Conservation (phyloP, 2,329 filamentous ascomycete species). For the Cordyceps militaris region DNA sequence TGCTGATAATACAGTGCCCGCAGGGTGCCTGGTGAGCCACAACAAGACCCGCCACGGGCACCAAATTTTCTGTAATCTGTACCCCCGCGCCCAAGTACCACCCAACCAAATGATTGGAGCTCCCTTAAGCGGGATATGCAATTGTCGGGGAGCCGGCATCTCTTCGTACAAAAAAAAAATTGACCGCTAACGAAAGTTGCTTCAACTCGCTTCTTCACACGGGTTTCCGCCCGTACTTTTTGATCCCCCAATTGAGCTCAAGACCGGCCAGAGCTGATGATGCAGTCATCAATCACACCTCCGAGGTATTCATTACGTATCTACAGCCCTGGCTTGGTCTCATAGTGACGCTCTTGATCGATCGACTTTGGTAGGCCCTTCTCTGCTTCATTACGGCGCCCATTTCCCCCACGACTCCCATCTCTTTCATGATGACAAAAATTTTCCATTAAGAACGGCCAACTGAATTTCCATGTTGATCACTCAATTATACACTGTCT, state of each 20-base stretch:
- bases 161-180: background rate
- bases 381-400: conserved; percentile 3
- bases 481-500: conserved; percentile 55
- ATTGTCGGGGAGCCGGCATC: conserved; percentile 5
- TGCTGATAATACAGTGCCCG: conserved; percentile 2
- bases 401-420: conserved; percentile 4
- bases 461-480: conserved; percentile 56
- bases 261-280: background rate
- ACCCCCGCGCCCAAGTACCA: background rate
- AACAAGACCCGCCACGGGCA: background rate
- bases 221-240: background rate
- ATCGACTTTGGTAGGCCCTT: conserved; percentile 6
- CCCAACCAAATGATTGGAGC: background rate
- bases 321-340: background rate
- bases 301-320: background rate
- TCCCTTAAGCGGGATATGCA: conserved; percentile 9
- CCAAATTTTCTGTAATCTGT: background rate
- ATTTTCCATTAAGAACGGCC: conserved; percentile 57
- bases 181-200: background rate
- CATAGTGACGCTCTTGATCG: background rate
- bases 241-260: background rate
- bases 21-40: conserved; percentile 1
- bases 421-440: conserved; percentile 45
- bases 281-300: background rate
- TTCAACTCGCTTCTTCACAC: background rate